phyloP scores from a whole-genome alignment of 2,329 filamentous ascomycete species.

The Cytospora paraplurivora region DNA sequence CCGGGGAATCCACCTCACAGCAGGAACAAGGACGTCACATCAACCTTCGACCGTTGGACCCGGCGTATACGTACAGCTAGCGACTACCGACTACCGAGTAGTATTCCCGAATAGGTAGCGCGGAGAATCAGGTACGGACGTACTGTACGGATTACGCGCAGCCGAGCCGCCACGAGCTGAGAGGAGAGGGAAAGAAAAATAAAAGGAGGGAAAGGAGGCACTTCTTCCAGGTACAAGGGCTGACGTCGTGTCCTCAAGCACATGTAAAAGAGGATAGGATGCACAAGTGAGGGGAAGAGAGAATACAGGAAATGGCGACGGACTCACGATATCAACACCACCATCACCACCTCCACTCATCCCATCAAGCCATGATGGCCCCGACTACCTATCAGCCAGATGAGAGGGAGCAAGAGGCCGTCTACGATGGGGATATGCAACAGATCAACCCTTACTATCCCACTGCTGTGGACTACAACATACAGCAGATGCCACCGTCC shows the following conservation, averaged over 20 bases:
- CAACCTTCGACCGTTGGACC: too few relatives aligned
- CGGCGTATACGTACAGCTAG: background rate
- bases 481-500: slow-evolving; percentile 4
- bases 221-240: background rate
- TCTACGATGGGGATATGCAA: slow-evolving; percentile 17
- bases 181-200: background rate
- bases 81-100: background rate
- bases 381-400: background rate
- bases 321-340: slow-evolving; percentile 1
- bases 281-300: background rate
- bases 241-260: background rate
- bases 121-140: background rate
- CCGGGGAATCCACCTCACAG: background rate
- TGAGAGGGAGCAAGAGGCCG: background rate
- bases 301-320: slow-evolving; percentile 11
- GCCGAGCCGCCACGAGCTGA: background rate
- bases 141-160: background rate
- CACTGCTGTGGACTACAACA: slow-evolving; percentile 7
- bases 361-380: slow-evolving; percentile 4
- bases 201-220: background rate
- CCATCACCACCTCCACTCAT: background rate
- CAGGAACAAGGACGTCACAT: background rate
- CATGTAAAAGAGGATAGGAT: background rate
- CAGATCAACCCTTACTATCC: slow-evolving; percentile 15
- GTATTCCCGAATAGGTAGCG: background rate